Percentiles rank a stretch among this genome's conserved stretches.
Conservation (phyloP, 1,284 basidiomycete species). For the Termitomyces sp. region DNA sequence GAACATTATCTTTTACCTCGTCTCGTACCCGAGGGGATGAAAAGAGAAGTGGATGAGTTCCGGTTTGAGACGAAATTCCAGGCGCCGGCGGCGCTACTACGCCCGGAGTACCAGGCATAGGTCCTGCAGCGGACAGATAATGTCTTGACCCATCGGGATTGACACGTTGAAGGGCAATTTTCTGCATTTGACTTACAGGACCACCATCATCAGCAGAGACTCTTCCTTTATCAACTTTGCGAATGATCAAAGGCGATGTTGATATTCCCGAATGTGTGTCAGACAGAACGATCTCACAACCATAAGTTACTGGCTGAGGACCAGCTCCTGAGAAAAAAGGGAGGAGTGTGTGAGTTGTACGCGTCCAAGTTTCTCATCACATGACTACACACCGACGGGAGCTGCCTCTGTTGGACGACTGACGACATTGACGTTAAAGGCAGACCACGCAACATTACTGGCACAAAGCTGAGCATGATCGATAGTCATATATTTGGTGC, state of each 20-base stretch:
- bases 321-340: constrained; percentile 40
- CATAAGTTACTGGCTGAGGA: constrained; percentile 84
- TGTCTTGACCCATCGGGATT: constrained; percentile 76
- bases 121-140: constrained; percentile 79
- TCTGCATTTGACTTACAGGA: constrained; percentile 94
- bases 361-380: constrained; percentile 40
- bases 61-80: constrained; percentile 68
- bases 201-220: constrained; percentile 80
- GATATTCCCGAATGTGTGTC: constrained; percentile 82
- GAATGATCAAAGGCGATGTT: constrained; percentile 83
- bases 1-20: constrained; percentile 68
- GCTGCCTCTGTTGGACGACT: constrained; percentile 56
- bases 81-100: constrained; percentile 58
- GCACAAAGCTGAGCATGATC: constrained; percentile 81
- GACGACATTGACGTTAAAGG: constrained; percentile 87
- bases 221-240: constrained; percentile 89
- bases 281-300: constrained; percentile 81
- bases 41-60: constrained; percentile 75
- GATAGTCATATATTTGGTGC: constrained; percentile 95
- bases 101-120: constrained; percentile 69
- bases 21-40: constrained; percentile 69
- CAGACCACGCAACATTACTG: constrained; percentile 85
- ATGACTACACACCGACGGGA: constrained; percentile 54
- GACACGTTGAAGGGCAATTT: constrained; percentile 84
- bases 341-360: constrained; percentile 37